Conservation (phyloP, 495 filamentous ascomycete species). For the Penicillium simplicissimum region DNA sequence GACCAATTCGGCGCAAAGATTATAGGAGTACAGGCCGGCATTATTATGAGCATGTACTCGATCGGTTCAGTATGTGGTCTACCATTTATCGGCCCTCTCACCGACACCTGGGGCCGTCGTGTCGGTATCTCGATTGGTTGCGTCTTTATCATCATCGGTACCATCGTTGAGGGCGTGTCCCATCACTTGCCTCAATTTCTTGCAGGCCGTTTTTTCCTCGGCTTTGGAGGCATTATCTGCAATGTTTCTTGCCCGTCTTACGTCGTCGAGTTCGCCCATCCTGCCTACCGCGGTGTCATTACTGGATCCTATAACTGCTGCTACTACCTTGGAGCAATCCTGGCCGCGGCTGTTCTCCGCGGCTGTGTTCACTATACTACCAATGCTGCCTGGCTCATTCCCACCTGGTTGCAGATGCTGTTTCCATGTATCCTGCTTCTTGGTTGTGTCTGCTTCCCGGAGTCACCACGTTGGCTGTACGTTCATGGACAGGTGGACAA, state of each 20-base stretch:
- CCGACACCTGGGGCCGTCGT: slow-evolving; percentile 57
- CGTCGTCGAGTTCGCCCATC: slow-evolving; percentile 22
- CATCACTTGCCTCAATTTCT: slow-evolving; percentile 53
- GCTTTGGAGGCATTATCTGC: slow-evolving; percentile 72
- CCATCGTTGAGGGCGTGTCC: slow-evolving; percentile 49
- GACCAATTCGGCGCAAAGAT: slow-evolving; percentile 35
- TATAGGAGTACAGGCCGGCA: slow-evolving; percentile 41
- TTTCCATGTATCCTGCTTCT: slow-evolving; percentile 47
- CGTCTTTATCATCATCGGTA: slow-evolving; percentile 55
- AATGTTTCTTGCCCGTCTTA: slow-evolving; percentile 63
- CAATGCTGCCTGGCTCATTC: slow-evolving; percentile 55
- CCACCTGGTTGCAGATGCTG: slow-evolving; percentile 62
- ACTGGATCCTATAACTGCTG: slow-evolving; percentile 63
- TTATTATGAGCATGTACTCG: slow-evolving; percentile 58
- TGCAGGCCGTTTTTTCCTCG: slow-evolving; percentile 73
- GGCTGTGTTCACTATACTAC: slow-evolving; percentile 28
- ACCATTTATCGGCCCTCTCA: slow-evolving; percentile 57
- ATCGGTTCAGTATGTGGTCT: slow-evolving; percentile 61
- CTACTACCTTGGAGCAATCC: slow-evolving; percentile 60
- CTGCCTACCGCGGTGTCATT: slow-evolving; percentile 65
- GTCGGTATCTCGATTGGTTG: slow-evolving; percentile 62
- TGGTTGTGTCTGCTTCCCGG: slow-evolving; percentile 28
- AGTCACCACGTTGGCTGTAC: slow-evolving; percentile 49
- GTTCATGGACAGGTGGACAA: slow-evolving; percentile 56
- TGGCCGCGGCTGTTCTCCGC: slow-evolving; percentile 17